These are phyloP conservation scores for Wallacemonas sp. DNA, from an alignment of 208 protist species.

Conservation along the genomic window DNA sequence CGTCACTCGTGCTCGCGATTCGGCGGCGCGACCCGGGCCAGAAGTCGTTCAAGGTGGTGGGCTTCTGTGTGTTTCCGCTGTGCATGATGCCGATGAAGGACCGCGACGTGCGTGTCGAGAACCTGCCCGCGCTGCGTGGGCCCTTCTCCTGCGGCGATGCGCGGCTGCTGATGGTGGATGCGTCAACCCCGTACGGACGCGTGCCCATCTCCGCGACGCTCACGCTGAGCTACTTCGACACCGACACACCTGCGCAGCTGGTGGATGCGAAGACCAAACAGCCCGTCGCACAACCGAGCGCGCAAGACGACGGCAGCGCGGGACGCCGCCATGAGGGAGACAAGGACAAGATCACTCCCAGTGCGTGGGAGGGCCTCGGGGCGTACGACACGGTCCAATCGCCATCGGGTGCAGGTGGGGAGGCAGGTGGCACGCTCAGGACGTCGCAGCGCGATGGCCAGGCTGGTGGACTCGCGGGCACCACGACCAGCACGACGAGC, in stretches of 20 bases:
- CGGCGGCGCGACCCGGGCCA: constrained; percentile 46
- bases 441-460: no score
- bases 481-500: no score
- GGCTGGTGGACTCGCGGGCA: no score
- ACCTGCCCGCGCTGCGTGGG: constrained; percentile 76
- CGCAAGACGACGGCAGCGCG: no score
- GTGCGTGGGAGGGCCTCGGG: no score
- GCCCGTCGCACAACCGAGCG: constrained; percentile 2
- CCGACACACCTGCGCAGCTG: constrained; percentile 19
- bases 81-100: constrained; percentile 89
- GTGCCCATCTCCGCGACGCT: constrained; percentile 75
- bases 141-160: constrained; percentile 88
- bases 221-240: constrained; percentile 79
- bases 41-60: constrained; percentile 54
- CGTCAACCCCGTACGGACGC: constrained; percentile 74
- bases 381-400: no score
- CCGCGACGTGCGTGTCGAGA: constrained; percentile 78
- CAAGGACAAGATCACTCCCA: no score
- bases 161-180: constrained; percentile 81
- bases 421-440: no score
- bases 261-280: neutral
- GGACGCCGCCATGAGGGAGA: no score
- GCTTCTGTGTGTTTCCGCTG: constrained; percentile 87
- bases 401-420: no score
- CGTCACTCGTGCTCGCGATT: constrained; percentile 84